These are phyloP conservation scores for Penicillium robsamsonii DNA, from an alignment of 495 filamentous ascomycete genomes.

Conservation along the genomic window DNA sequence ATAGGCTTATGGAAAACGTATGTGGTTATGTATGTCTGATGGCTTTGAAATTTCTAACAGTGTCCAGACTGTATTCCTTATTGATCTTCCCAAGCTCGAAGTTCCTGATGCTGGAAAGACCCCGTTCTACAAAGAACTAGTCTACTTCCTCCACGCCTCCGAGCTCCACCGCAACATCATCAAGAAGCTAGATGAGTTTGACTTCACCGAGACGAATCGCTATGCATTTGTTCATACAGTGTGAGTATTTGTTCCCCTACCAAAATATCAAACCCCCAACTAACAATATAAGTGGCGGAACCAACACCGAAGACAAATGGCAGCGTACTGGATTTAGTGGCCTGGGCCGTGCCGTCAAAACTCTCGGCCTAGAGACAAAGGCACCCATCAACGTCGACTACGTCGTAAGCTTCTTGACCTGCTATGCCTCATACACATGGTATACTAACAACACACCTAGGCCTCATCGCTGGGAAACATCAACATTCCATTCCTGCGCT, in stretches of 20 bases:
- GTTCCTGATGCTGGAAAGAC: slow-evolving; percentile 22
- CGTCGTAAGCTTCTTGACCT: slow-evolving; percentile 40
- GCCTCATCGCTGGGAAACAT: slow-evolving; percentile 78
- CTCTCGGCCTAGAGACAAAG: slow-evolving; percentile 52
- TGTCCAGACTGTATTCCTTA: slow-evolving; percentile 67
- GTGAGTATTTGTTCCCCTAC: slow-evolving; percentile 22
- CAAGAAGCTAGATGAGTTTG: slow-evolving; percentile 61
- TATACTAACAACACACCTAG: slow-evolving; percentile 33
- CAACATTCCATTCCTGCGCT: slow-evolving; percentile 62
- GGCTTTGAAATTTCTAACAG: neutral
- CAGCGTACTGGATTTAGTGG: slow-evolving; percentile 67
- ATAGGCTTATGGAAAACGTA: slow-evolving; percentile 75
- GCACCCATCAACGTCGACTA: slow-evolving; percentile 58
- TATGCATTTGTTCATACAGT: slow-evolving; percentile 83
- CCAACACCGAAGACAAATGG: slow-evolving; percentile 52
- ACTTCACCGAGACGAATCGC: slow-evolving; percentile 65
- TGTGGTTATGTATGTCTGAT: neutral
- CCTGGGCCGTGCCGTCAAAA: slow-evolving; percentile 58
- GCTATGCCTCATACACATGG: neutral
- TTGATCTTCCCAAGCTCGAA: slow-evolving; percentile 69
- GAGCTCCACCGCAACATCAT: slow-evolving; percentile 61
- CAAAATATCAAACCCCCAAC: neutral
- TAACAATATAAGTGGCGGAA: slow-evolving; percentile 46
- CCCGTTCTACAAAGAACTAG: slow-evolving; percentile 67
- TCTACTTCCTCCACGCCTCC: slow-evolving; percentile 67